Conservation (phyloP, 441 rosid species). For the Pelargonium australe region DNA sequence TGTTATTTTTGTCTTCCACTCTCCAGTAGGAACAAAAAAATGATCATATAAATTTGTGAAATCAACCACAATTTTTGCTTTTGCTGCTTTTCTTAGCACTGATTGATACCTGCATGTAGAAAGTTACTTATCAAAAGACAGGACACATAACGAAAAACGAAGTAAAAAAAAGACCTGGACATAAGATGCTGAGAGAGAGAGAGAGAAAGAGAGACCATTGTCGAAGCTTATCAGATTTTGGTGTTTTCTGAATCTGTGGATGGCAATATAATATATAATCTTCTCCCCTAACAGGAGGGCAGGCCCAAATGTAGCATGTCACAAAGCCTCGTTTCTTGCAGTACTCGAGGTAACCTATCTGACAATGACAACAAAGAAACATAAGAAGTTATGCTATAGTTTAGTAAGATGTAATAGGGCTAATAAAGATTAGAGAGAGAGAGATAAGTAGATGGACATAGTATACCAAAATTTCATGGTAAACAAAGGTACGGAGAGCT, state of each 20-base stretch:
- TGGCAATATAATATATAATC: conserved; percentile 97
- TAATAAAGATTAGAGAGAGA: conserved; percentile 30
- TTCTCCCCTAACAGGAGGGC: conserved; percentile 98
- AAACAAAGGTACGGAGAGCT: conserved; percentile 34
- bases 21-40: conserved; percentile 78
- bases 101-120: conserved; percentile 66
- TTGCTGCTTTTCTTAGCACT: conserved; percentile 81
- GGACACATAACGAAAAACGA: background rate
- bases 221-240: conserved; percentile 94
- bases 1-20: conserved; percentile 89
- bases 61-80: conserved; percentile 81
- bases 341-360: conserved; percentile 98
- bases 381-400: background rate
- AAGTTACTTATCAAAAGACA: conserved; percentile 11
- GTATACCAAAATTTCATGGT: conserved; percentile 12
- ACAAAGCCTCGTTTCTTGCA: conserved; percentile 98
- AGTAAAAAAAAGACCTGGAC: conserved; percentile 8
- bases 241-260: conserved; percentile 99
- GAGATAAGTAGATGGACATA: conserved; percentile 17
- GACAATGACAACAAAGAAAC: conserved; percentile 16
- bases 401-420: background rate
- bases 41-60: conserved; percentile 89
- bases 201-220: conserved; percentile 61
- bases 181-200: background rate
- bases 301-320: conserved; percentile 99